These are phyloP conservation scores for Aspergillus thermomutatus DNA, from an alignment of 2,329 filamentous ascomycete genomes.

Conservation along the genomic window DNA sequence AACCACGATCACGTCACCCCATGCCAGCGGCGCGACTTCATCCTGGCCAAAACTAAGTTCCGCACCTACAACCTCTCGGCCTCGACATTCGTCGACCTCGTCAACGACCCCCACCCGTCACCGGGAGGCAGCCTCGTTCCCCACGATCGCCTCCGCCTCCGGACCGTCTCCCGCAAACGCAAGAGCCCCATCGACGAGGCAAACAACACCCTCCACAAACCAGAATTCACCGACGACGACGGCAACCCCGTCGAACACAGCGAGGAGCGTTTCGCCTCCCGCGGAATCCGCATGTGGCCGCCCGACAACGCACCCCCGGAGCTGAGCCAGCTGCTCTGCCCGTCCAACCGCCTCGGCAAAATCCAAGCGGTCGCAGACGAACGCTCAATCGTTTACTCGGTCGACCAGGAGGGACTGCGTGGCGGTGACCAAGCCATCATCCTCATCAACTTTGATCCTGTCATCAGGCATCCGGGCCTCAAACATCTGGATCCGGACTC, in stretches of 20 bases:
- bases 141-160: slow-evolving; percentile 39
- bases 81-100: slow-evolving; percentile 42
- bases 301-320: slow-evolving; percentile 36
- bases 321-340: slow-evolving; percentile 39
- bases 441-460: slow-evolving; percentile 40
- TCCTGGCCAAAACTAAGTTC: slow-evolving; percentile 43
- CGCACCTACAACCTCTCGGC: slow-evolving; percentile 41
- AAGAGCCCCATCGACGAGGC: slow-evolving; percentile 37
- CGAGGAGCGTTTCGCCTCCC: slow-evolving; percentile 39
- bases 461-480: slow-evolving; percentile 27
- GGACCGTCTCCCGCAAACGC: slow-evolving; percentile 42
- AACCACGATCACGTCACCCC: slow-evolving; percentile 8
- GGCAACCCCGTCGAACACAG: slow-evolving; percentile 28
- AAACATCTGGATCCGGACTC: slow-evolving; percentile 2
- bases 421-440: slow-evolving; percentile 30
- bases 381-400: slow-evolving; percentile 39
- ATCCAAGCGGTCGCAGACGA: slow-evolving; percentile 38
- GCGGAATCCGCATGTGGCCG: slow-evolving; percentile 42
- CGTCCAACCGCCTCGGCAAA: slow-evolving; percentile 28
- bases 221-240: slow-evolving; percentile 23
- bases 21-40: slow-evolving; percentile 35
- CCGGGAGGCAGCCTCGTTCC: slow-evolving; percentile 25
- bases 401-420: slow-evolving; percentile 24
- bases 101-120: slow-evolving; percentile 35
- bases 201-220: slow-evolving; percentile 27